phyloP scores from a whole-genome alignment of 306 rosid species.

The Datisca glomerata region DNA sequence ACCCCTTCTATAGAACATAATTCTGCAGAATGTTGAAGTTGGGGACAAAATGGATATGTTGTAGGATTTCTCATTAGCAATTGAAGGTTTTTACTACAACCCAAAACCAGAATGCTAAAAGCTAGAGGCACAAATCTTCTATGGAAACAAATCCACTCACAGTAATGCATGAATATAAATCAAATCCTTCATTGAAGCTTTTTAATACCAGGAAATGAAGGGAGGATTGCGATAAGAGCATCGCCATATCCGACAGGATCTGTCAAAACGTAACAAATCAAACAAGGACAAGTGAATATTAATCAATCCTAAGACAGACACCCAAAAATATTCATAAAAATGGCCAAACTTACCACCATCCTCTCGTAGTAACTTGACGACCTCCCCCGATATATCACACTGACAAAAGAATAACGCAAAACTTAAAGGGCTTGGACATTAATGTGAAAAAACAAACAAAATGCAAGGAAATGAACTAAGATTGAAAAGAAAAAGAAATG shows the following conservation, averaged over 20 bases:
- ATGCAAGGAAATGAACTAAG: neutral
- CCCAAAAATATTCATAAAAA: neutral
- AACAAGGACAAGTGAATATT: neutral
- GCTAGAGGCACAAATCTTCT: too few relatives aligned
- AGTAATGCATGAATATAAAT: too few relatives aligned
- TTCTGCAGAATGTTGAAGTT: too few relatives aligned
- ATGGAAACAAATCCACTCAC: too few relatives aligned
- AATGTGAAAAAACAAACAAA: neutral
- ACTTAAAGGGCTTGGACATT: too few relatives aligned
- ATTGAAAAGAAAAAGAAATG: slow-evolving; percentile 1
- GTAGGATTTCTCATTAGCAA: too few relatives aligned
- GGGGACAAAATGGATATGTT: too few relatives aligned
- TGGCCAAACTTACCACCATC: slow-evolving; percentile 65
- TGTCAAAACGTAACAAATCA: slow-evolving; percentile 16
- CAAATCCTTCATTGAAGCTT: slow-evolving; percentile 54
- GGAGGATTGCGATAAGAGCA: slow-evolving; percentile 67
- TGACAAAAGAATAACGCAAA: slow-evolving; percentile 21
- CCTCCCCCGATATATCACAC: slow-evolving; percentile 82
- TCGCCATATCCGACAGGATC: slow-evolving; percentile 92
- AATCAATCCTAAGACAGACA: neutral
- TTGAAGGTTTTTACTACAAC: too few relatives aligned
- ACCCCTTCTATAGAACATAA: too few relatives aligned
- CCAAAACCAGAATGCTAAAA: too few relatives aligned
- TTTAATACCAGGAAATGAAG: slow-evolving; percentile 85
- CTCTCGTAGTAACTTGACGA: slow-evolving; percentile 58